Conservation (phyloP, 2,329 filamentous ascomycete genomes). For the Fusarium acutatum region DNA sequence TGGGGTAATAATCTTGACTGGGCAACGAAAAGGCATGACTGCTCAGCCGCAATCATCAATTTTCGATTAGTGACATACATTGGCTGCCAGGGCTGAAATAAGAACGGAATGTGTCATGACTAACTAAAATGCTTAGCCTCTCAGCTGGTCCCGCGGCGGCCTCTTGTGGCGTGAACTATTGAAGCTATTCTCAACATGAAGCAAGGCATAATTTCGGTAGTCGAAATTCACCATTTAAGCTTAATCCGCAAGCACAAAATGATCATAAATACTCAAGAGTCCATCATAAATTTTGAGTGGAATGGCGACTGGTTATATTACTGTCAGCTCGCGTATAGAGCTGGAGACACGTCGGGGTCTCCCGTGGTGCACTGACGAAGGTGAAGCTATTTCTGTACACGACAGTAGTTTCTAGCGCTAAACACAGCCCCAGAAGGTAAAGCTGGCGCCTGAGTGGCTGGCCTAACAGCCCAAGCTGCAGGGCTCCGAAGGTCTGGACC, state of each 20-base stretch:
- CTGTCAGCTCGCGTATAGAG: not conserved
- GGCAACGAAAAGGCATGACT: not conserved
- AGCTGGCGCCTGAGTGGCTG: slow-evolving; percentile 14
- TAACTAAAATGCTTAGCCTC: not conserved
- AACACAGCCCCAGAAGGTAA: slow-evolving; percentile 16
- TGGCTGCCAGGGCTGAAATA: not conserved
- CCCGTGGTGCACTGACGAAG: not conserved
- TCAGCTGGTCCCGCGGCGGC: not conserved
- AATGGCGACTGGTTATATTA: not conserved
- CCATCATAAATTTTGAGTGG: not conserved
- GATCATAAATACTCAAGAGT: not conserved
- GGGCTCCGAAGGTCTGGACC: slow-evolving; percentile 13
- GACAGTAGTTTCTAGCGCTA: not conserved
- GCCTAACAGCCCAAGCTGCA: not conserved
- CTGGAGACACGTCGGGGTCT: not conserved
- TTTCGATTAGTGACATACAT: not conserved
- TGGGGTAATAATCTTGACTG: not conserved
- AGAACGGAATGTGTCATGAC: not conserved
- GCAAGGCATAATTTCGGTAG: not conserved
- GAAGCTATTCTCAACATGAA: slow-evolving; percentile 1
- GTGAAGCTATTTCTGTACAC: slow-evolving; percentile 22
- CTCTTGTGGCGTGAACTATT: slow-evolving; percentile 14
- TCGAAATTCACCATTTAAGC: not conserved
- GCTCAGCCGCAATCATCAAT: slow-evolving; percentile 1
- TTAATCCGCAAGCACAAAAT: not conserved